phyloP scores from a whole-genome alignment of 352 stramenopile genomes.

The Blastocystis hominis region DNA sequence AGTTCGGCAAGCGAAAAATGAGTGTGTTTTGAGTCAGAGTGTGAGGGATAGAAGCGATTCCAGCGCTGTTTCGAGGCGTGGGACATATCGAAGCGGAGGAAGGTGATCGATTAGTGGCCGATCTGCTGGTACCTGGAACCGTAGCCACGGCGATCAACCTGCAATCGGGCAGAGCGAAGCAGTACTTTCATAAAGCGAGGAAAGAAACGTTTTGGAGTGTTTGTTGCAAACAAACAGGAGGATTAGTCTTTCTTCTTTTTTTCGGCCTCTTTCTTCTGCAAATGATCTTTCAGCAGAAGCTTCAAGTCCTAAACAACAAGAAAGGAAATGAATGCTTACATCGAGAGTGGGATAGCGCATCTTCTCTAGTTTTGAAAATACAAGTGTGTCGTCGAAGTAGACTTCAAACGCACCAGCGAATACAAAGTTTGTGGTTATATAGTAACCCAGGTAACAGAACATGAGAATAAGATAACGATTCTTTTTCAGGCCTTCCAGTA shows the following conservation, averaged over 20 bases:
- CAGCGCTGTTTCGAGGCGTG: background rate
- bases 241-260: background rate
- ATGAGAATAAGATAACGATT: conserved; percentile 5
- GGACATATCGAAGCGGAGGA: background rate
- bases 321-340: background rate
- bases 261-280: background rate
- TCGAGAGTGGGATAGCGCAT: background rate
- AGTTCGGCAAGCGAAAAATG: background rate
- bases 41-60: background rate
- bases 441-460: background rate
- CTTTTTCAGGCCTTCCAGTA: background rate
- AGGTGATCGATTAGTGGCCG: background rate
- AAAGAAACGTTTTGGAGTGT: background rate
- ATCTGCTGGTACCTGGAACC: background rate
- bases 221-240: background rate
- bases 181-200: conserved; percentile 34
- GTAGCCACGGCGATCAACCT: background rate
- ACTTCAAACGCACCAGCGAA: background rate
- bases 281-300: background rate
- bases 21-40: background rate
- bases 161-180: background rate
- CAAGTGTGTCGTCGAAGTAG: conserved; percentile 18
- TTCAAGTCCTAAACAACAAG: background rate
- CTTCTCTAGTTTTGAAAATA: conserved; percentile 2
- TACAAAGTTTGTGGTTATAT: background rate